phyloP scores from a whole-genome alignment of 805 yeast genomes.

The Henningerozyma blattae region DNA sequence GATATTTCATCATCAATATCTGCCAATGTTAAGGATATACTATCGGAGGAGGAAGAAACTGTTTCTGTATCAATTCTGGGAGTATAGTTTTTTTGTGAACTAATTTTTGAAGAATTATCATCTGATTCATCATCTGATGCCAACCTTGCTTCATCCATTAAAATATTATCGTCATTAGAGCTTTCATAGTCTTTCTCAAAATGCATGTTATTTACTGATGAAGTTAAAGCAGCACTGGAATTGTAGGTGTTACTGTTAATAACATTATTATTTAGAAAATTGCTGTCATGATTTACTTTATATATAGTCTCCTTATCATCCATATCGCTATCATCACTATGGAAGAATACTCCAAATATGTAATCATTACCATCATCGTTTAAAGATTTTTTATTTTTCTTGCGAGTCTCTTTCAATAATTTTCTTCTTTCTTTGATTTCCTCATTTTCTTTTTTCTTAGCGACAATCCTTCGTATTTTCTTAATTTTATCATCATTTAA shows the following conservation, averaged over 20 bases:
- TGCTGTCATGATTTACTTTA: no score
- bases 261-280: neutral
- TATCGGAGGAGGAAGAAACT: constrained; percentile 4
- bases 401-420: constrained; percentile 7
- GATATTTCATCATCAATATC: neutral
- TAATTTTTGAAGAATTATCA: constrained; percentile 9
- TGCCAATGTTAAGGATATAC: neutral
- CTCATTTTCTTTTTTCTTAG: constrained; percentile 18
- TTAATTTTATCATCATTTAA: constrained; percentile 20
- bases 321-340: constrained; percentile 15
- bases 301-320: neutral
- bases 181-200: constrained; percentile 13
- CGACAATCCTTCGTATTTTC: constrained; percentile 17
- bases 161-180: constrained; percentile 24
- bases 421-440: constrained; percentile 21
- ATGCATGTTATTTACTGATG: constrained; percentile 10
- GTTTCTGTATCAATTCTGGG: neutral
- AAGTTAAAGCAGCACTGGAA: constrained; percentile 7
- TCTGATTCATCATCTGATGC: constrained; percentile 20
- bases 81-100: constrained; percentile 20
- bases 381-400: constrained; percentile 18
- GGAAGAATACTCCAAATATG: constrained; percentile 23
- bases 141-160: constrained; percentile 23
- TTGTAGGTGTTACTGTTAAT: neutral
- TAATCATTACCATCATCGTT: constrained; percentile 25